These are phyloP conservation scores for Gossypium gossypioides DNA, from an alignment of 441 rosid species.

Conservation along the genomic window DNA sequence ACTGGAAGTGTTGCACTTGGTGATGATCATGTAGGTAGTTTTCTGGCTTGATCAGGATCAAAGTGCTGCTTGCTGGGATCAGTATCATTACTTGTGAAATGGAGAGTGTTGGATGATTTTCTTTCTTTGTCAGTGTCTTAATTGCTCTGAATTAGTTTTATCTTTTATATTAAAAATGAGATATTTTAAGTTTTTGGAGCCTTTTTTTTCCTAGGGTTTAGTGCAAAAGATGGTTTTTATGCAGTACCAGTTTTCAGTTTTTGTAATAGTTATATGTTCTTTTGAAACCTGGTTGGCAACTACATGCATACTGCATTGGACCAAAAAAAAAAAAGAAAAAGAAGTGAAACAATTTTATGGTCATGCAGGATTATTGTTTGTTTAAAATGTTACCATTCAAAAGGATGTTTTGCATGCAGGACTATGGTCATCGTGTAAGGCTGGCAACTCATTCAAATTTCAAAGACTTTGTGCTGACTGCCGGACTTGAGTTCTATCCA, in stretches of 20 bases:
- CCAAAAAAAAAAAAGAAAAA: not conserved
- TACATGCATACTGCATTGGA: not conserved
- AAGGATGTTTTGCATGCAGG: slow-evolving; percentile 43
- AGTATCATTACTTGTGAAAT: not conserved
- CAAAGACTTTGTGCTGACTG: slow-evolving; percentile 90
- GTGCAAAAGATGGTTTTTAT: not conserved
- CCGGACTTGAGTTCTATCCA: slow-evolving; percentile 94
- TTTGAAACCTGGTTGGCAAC: not conserved
- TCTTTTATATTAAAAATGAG: not conserved
- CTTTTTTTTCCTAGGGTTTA: not conserved
- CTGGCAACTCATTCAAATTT: slow-evolving; percentile 95
- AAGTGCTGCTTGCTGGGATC: not conserved
- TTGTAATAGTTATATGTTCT: not conserved
- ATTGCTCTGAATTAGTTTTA: not conserved
- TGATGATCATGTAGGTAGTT: not conserved
- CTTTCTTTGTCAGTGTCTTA: not conserved
- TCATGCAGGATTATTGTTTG: not conserved
- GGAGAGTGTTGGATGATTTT: not conserved
- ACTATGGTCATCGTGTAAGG: slow-evolving; percentile 96
- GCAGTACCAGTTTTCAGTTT: not conserved
- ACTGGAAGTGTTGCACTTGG: not conserved
- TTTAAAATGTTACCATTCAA: not conserved
- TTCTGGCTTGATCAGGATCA: not conserved
- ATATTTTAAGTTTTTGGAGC: not conserved
- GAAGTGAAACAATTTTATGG: not conserved